Evolutionary conservation across 2,329 filamentous ascomycete genomes (phyloP), one percentile per base, ranked within the genome.

Genomic region (Stemphylium beticola): DNA sequence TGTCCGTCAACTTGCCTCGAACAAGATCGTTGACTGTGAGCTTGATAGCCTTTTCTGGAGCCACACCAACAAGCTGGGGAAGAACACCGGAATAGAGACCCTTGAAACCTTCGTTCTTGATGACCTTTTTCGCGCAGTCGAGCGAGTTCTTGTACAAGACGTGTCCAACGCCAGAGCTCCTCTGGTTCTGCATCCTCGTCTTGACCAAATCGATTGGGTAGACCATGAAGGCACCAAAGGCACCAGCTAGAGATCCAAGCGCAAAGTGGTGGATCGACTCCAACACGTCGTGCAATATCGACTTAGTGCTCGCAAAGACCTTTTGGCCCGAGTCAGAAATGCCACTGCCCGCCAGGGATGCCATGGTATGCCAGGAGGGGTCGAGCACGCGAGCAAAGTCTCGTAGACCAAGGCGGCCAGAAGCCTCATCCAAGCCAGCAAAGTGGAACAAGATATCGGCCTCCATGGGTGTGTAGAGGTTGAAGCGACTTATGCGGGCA

Each of bases 21-120:
- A 96, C 92, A 49, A 99, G 79, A 73, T 99, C 95, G 77, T 99
- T 99, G 70, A 99, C 93, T 0, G 95, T 99, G 60, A 99, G 86
- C 82, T 99, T 99, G 81, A 99, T 99, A 66, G 95, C 95, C 82
- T 99, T 99, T 77, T 99, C 95, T 2, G 95, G 95, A n/a, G 95
- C 95, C 40, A 99, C 95, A 76, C 95, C 95, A 60, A 99, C 91
- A 40, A 99, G 84, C 81, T 99, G 95, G 10, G 95, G 95, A 47
- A 97, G 77, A 17, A 99, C 92, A 73, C 95, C 95, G 44, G 93
- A 96, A 81, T 99, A 99, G 44, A 99, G 79, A 18, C 95, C 95
- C 34, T 82, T 83, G 76, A 96, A 84, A 52, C 95, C 95, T 78
- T 99, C 95, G 71, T 98, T 97, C 60, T 87, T 87, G 60, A 98